These are phyloP conservation scores for Phytophthora sojae DNA, from an alignment of 352 stramenopile species.

Conservation along the genomic window DNA sequence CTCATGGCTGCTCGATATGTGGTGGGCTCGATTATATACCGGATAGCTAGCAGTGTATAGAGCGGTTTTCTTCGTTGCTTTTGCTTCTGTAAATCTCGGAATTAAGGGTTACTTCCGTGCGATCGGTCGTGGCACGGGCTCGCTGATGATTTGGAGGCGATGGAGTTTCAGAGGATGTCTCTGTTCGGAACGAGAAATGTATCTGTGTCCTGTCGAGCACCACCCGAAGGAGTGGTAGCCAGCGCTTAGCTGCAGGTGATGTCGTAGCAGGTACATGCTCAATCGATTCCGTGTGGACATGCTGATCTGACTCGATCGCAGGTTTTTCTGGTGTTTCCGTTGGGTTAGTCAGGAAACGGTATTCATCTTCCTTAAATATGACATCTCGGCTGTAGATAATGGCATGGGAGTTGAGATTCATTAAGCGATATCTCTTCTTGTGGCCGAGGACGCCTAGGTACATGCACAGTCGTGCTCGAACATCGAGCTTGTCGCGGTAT, in stretches of 20 bases:
- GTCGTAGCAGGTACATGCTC: not conserved
- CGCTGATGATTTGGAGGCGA: not conserved
- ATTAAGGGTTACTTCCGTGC: not conserved
- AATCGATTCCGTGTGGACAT: not conserved
- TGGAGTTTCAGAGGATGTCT: not conserved
- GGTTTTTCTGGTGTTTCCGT: not conserved
- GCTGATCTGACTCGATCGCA: not conserved
- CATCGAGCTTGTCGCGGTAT: conserved; percentile 15
- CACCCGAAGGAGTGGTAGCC: not conserved
- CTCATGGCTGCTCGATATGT: conserved; percentile 7
- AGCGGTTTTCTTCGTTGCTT: not conserved
- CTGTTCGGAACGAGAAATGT: conserved; percentile 14
- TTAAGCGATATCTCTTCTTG: conserved; percentile 8
- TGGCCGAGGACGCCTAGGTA: conserved; percentile 8
- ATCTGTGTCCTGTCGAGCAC: not conserved
- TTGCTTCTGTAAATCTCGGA: conserved; percentile 3
- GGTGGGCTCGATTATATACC: conserved; percentile 6
- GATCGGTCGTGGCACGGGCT: not conserved
- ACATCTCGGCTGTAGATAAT: conserved; percentile 17
- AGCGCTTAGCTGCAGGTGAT: not conserved
- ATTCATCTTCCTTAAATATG: conserved; percentile 8
- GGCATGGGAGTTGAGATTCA: conserved; percentile 3
- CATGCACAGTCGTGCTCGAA: conserved; percentile 11
- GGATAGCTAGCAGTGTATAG: conserved; percentile 5
- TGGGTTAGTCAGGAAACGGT: not conserved